Conservation (phyloP, 768 basidiomycete species). For the Melanogaster broomeanus region DNA sequence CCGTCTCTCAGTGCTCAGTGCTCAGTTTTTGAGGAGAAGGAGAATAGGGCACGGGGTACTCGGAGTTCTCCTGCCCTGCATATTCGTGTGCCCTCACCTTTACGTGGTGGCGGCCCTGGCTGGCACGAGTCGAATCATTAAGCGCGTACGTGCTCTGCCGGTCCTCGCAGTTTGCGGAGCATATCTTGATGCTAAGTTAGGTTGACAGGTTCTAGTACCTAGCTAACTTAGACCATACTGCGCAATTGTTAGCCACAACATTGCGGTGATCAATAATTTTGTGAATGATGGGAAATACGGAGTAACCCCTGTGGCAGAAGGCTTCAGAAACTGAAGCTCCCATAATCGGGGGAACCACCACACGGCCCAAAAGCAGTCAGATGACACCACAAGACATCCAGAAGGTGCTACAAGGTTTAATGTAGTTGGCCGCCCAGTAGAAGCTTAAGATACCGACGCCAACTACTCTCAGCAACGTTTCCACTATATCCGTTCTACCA, state of each 20-base stretch:
- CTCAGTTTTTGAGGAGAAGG: slow-evolving; percentile 1
- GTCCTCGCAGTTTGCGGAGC: too few species aligned
- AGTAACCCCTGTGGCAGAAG: too few species aligned
- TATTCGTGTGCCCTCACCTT: background rate
- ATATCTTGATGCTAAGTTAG: too few species aligned
- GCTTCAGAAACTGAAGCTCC: too few species aligned
- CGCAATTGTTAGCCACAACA: too few species aligned
- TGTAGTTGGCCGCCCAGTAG: background rate
- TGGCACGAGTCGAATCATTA: too few species aligned
- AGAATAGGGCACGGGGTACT: background rate
- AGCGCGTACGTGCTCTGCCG: too few species aligned
- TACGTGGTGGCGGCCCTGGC: slow-evolving; percentile 2
- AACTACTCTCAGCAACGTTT: background rate
- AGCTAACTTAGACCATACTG: too few species aligned
- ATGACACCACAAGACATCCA: slow-evolving; percentile 3
- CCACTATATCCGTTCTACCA: background rate
- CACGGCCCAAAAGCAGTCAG: background rate
- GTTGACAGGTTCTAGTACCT: too few species aligned
- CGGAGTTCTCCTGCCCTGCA: background rate
- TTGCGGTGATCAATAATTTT: too few species aligned
- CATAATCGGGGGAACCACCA: background rate
- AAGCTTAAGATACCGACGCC: background rate
- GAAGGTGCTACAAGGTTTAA: slow-evolving; percentile 15
- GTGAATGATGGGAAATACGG: too few species aligned
- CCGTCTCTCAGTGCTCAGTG: background rate